phyloP scores from a whole-genome alignment of 306 rosid species.

The Medicago lupulina region DNA sequence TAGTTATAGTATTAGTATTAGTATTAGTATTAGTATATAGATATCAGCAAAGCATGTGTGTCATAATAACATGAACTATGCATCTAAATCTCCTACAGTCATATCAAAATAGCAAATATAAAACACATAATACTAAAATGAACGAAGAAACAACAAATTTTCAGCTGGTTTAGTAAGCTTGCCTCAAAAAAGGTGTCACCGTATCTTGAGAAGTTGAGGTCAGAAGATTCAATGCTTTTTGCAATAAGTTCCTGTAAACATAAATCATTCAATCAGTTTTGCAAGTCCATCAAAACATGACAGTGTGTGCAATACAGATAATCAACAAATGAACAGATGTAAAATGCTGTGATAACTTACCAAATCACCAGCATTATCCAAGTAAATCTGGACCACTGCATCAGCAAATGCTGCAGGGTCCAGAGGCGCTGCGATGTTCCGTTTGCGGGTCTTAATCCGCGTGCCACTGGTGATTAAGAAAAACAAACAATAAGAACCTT shows the following conservation, averaged over 20 bases:
- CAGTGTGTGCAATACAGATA: background rate
- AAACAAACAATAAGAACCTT: conserved; percentile 6
- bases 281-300: background rate
- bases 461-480: conserved; percentile 72
- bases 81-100: background rate
- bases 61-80: background rate
- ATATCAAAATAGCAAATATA: conserved; percentile 3
- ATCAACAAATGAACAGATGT: background rate
- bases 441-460: conserved; percentile 99
- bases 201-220: conserved; percentile 97
- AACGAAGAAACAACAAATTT: background rate
- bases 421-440: conserved; percentile 99
- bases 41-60: background rate
- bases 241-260: conserved; percentile 82
- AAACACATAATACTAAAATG: conserved; percentile 10
- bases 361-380: conserved; percentile 99
- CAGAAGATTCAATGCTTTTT: conserved; percentile 85
- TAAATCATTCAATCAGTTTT: conserved; percentile 31
- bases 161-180: conserved; percentile 40
- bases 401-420: conserved; percentile 99
- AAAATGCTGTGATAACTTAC: conserved; percentile 52
- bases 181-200: conserved; percentile 99
- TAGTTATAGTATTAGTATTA: background rate
- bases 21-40: background rate
- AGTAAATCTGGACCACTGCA: conserved; percentile 99